Conservation (phyloP, 1,284 basidiomycete species). For the Takashimella tepidaria region DNA sequence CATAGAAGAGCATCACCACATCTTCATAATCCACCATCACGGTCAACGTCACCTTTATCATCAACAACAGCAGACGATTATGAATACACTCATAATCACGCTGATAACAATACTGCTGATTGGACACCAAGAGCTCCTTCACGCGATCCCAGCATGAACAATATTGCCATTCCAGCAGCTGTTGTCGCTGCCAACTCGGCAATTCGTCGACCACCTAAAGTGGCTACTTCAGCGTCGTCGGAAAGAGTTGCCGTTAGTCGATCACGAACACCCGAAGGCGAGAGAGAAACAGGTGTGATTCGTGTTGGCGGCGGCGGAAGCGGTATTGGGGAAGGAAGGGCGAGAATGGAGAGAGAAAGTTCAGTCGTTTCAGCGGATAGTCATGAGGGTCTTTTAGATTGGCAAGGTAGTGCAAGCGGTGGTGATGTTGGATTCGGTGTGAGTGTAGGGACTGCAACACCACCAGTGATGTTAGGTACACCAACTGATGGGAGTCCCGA, state of each 20-base stretch:
- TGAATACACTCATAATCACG: neutral
- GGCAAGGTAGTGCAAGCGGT: neutral
- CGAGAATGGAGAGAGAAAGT: constrained; percentile 1
- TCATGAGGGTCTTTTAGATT: constrained; percentile 26
- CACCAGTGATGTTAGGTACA: neutral
- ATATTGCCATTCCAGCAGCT: constrained; percentile 11
- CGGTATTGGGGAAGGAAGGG: neutral
- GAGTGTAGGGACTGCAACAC: neutral
- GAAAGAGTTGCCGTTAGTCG: constrained; percentile 9
- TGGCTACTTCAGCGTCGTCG: constrained; percentile 15
- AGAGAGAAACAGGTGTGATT: constrained; percentile 17
- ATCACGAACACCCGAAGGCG: constrained; percentile 14
- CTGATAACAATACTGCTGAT: neutral
- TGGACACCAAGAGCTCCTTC: constrained; percentile 8
- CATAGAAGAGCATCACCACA: constrained; percentile 24
- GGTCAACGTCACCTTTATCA: neutral
- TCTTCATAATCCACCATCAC: neutral
- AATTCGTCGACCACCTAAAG: constrained; percentile 28
- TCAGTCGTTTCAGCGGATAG: constrained; percentile 20
- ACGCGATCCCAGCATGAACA: constrained; percentile 3
- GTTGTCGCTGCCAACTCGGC: constrained; percentile 20
- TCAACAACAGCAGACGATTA: neutral
- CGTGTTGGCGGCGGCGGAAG: constrained; percentile 1
- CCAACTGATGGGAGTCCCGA: neutral
- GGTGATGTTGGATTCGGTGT: neutral